These are phyloP conservation scores for Inga leiocalycina DNA, from an alignment of 306 rosid genomes.

Conservation along the genomic window DNA sequence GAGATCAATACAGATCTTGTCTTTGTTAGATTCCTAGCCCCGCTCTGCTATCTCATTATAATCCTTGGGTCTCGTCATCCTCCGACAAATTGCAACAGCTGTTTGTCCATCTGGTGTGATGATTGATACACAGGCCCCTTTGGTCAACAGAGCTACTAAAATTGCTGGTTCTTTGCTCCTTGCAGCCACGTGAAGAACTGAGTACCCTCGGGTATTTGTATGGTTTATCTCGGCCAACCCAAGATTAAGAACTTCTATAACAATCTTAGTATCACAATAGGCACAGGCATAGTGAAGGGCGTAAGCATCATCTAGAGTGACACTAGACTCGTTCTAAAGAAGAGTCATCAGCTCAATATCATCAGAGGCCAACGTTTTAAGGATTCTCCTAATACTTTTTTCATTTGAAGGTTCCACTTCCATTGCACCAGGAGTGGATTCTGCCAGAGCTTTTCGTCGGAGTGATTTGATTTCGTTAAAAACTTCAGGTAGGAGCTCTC, in stretches of 20 bases:
- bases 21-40: slow-evolving; percentile 77
- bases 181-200: slow-evolving; percentile 88
- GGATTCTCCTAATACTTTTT: slow-evolving; percentile 66
- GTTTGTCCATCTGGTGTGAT: slow-evolving; percentile 68
- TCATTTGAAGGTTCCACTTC: slow-evolving; percentile 52
- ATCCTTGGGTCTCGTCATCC: slow-evolving; percentile 83
- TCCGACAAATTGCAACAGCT: slow-evolving; percentile 81
- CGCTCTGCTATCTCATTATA: slow-evolving; percentile 47
- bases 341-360: slow-evolving; percentile 82
- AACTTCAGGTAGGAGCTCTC: slow-evolving; percentile 71
- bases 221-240: slow-evolving; percentile 55
- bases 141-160: slow-evolving; percentile 64
- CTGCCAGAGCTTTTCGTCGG: slow-evolving; percentile 41
- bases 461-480: slow-evolving; percentile 50
- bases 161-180: slow-evolving; percentile 81
- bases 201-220: slow-evolving; percentile 58
- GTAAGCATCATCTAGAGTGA: slow-evolving; percentile 70
- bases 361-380: slow-evolving; percentile 79
- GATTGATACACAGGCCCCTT: slow-evolving; percentile 69
- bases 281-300: slow-evolving; percentile 90
- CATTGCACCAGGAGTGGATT: slow-evolving; percentile 36
- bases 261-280: slow-evolving; percentile 82
- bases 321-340: slow-evolving; percentile 65
- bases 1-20: slow-evolving; percentile 81
- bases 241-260: slow-evolving; percentile 70